phyloP scores from a whole-genome alignment of 495 filamentous ascomycete species.

The Podospora pseudocomata region DNA sequence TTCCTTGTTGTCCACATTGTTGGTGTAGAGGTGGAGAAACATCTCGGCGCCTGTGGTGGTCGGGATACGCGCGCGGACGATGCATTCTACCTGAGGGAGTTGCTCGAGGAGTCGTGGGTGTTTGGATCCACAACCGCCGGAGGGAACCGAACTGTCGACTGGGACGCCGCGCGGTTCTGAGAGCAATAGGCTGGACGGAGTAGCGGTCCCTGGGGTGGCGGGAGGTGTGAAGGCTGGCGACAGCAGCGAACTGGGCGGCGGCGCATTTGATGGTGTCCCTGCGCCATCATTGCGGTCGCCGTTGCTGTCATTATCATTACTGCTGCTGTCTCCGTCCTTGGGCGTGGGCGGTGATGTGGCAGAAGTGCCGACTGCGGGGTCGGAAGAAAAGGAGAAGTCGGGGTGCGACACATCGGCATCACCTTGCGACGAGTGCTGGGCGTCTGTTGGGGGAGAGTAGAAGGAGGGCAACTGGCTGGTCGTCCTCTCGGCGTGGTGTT shows the following conservation, averaged over 20 bases:
- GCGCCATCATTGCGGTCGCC: neutral
- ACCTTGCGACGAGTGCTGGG: conserved; percentile 19
- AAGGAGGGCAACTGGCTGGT: conserved; percentile 40
- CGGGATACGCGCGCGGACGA: conserved; percentile 80
- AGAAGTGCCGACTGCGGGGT: conserved; percentile 5
- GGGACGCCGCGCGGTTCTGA: conserved; percentile 48
- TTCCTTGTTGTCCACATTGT: conserved; percentile 90
- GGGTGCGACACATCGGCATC: conserved; percentile 21
- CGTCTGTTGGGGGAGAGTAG: conserved; percentile 43
- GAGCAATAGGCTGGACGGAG: conserved; percentile 35
- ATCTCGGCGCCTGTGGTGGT: conserved; percentile 89
- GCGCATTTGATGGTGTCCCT: conserved; percentile 22
- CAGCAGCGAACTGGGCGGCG: conserved; percentile 51
- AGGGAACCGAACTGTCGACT: conserved; percentile 50
- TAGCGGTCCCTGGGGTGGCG: conserved; percentile 64
- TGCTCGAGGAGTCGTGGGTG: conserved; percentile 63
- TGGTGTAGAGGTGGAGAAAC: conserved; percentile 94
- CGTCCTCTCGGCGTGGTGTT: conserved; percentile 29
- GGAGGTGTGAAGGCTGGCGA: conserved; percentile 80
- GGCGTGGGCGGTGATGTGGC: neutral
- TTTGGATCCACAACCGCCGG: conserved; percentile 51
- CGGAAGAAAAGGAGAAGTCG: conserved; percentile 22
- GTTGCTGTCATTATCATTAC: neutral
- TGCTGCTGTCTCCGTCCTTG: neutral
- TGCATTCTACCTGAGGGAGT: conserved; percentile 72